Evolutionary conservation across 2,329 filamentous ascomycete genomes (phyloP).

Genomic region (Polytolypa hystricis): DNA sequence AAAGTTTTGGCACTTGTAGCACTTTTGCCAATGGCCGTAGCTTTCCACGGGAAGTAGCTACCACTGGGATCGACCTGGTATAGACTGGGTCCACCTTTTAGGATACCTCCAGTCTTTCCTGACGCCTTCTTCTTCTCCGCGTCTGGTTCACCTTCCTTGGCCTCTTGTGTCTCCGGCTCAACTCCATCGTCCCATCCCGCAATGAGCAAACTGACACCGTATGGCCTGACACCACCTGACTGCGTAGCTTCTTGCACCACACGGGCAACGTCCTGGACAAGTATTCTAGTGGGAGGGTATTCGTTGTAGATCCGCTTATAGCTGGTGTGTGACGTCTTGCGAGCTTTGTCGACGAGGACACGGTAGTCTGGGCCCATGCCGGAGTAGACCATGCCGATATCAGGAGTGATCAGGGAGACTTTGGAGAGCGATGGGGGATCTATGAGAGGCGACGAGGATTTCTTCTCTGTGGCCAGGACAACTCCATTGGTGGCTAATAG

Average conservation of each 20-base stretch:
- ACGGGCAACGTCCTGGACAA: slow-evolving; percentile 93
- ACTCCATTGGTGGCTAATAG: slow-evolving; percentile 86
- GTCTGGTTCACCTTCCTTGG: slow-evolving; percentile 43
- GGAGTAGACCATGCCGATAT: slow-evolving; percentile 99
- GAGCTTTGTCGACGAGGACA: slow-evolving; percentile 92
- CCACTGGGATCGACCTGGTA: slow-evolving; percentile 99
- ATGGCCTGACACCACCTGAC: slow-evolving; percentile 91
- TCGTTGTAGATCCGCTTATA: slow-evolving; percentile 99
- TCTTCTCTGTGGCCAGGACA: slow-evolving; percentile 98
- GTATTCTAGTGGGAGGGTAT: slow-evolving; percentile 97
- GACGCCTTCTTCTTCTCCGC: slow-evolving; percentile 57
- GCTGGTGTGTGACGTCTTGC: slow-evolving; percentile 93
- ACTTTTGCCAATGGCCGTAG: slow-evolving; percentile 96
- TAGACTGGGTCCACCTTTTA: slow-evolving; percentile 91
- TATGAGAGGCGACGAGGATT: slow-evolving; percentile 93
- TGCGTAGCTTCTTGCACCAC: slow-evolving; percentile 99
- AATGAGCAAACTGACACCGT: slow-evolving; percentile 89
- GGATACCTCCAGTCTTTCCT: slow-evolving; percentile 86
- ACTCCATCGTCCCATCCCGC: slow-evolving; percentile 98
- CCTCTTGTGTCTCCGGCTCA: slow-evolving; percentile 66
- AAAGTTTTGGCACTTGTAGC: slow-evolving; percentile 98
- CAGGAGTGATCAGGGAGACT: slow-evolving; percentile 93
- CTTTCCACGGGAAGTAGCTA: slow-evolving; percentile 99
- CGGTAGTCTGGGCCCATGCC: slow-evolving; percentile 99
- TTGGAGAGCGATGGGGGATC: slow-evolving; percentile 92